Percentiles rank a stretch among this genome's conserved stretches.
Evolutionary conservation across 495 filamentous ascomycete genomes (phyloP).

Genomic region (Neurospora cerealis): DNA sequence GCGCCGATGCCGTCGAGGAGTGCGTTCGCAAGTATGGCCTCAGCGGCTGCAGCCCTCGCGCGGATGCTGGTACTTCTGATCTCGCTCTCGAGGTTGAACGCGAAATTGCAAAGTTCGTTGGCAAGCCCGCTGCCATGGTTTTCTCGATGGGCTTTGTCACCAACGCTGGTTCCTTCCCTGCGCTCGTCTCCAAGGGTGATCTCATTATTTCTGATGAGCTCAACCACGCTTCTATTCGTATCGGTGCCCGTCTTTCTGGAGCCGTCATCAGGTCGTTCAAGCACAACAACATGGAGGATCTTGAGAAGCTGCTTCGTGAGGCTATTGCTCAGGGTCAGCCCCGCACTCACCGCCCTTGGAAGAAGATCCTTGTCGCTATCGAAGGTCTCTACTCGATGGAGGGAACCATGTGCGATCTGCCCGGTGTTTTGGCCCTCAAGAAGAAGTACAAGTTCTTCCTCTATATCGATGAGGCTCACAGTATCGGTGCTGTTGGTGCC

Average conservation of each 20-base stretch:
- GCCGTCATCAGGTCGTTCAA: conserved; percentile 93
- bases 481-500: conserved; percentile 86
- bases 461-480: conserved; percentile 95
- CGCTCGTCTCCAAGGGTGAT: conserved; percentile 81
- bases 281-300: conserved; percentile 87
- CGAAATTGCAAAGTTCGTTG: conserved; percentile 79
- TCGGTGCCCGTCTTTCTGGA: conserved; percentile 85
- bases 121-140: conserved; percentile 88
- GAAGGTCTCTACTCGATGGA: conserved; percentile 99
- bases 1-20: conserved; percentile 88
- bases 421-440: conserved; percentile 74
- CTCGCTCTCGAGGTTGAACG: conserved; percentile 82
- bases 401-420: conserved; percentile 94
- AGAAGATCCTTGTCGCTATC: conserved; percentile 94
- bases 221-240: conserved; percentile 94
- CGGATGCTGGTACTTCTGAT: conserved; percentile 80
- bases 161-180: conserved; percentile 83
- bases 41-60: conserved; percentile 65
- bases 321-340: conserved; percentile 93
- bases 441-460: conserved; percentile 93
- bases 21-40: conserved; percentile 76
- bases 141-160: conserved; percentile 99
- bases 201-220: conserved; percentile 93
- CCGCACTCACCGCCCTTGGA: conserved; percentile 94
- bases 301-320: conserved; percentile 78